Evolutionary conservation across 768 basidiomycete species (phyloP), one percentile per base, ranked within the genome.

Genomic region (Russula brevipes): DNA sequence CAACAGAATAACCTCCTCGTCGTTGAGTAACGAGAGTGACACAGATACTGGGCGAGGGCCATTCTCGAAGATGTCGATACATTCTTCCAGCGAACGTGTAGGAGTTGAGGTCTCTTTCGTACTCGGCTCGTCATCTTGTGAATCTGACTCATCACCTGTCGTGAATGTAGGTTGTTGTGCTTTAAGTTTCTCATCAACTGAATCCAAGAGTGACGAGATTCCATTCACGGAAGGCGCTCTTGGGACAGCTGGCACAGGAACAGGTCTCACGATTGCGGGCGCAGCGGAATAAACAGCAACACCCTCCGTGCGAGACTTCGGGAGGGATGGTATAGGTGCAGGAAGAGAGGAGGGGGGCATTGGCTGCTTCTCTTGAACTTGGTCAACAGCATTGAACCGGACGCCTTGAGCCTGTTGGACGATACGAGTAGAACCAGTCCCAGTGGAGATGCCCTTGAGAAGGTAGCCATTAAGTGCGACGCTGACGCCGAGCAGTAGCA

Each of bases 381-480:
- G 65, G 3, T 66, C 58, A 5, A 57, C 44, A 16, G 60, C 44
- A 5, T 63, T 64, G 51, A 68, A 69, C 12, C 69, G 66, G 17
- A 68, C 67, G 56, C 44, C 60, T 53, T 66, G 69, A 61, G 60
- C 61, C 66, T 64, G 38, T 56, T 59, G 57, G 56, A 60, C 72
- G 61, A 8, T 68, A 50, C 68, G 70, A 3, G 74, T 67, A 14
- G 74, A 70, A 2, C 74, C 73, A 17, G 72, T 73, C 19, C 75
- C 86, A 11, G 84, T 84, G 0, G 86, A 87, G 47, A 91, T 88
- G 4, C 89, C 89, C 74, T 93, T 95, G 62, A 99, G 82, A 16
- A 98, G 80, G 71, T 92, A 98, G 4, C 94, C 95, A 66, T 99
- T 99, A 61, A 99, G 79, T 60, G 87, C 83, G 61, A 98, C 88